Conservation (phyloP, 257 asterid genomes). For the Cynanchum wilfordii region DNA sequence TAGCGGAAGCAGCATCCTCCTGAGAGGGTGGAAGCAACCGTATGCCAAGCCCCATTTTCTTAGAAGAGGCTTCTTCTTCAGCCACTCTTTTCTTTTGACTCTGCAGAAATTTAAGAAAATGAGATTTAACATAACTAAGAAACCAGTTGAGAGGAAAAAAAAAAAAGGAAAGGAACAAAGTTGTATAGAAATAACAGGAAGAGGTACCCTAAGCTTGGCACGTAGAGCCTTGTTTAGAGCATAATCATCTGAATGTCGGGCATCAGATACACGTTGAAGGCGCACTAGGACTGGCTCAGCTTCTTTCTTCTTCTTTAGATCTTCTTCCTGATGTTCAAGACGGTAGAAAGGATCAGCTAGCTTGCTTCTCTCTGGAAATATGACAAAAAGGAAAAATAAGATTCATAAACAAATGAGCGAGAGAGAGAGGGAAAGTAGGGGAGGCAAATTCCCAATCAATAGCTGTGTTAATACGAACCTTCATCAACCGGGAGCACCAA, state of each 20-base stretch:
- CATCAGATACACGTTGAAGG: slow-evolving; percentile 75
- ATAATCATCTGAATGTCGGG: slow-evolving; percentile 81
- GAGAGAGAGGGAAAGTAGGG: neutral
- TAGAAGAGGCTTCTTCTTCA: slow-evolving; percentile 68
- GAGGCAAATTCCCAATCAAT: neutral
- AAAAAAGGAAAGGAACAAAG: neutral
- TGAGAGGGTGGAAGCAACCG: slow-evolving; percentile 67
- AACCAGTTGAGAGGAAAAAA: neutral
- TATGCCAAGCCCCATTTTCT: slow-evolving; percentile 71
- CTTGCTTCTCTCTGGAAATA: slow-evolving; percentile 57
- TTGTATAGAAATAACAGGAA: neutral
- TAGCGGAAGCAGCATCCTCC: slow-evolving; percentile 69
- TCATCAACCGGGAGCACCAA: slow-evolving; percentile 72
- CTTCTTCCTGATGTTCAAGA: slow-evolving; percentile 94
- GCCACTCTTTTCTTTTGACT: slow-evolving; percentile 82
- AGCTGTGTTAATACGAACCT: slow-evolving; percentile 36
- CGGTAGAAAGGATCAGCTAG: slow-evolving; percentile 82
- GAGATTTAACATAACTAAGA: neutral
- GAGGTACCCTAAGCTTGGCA: slow-evolving; percentile 61
- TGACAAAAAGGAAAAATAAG: neutral
- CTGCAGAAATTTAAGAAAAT: slow-evolving; percentile 18
- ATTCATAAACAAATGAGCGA: neutral
- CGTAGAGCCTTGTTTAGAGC: slow-evolving; percentile 72
- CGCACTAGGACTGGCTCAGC: slow-evolving; percentile 90
- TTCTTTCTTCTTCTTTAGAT: slow-evolving; percentile 85